Evolutionary conservation across 2,329 filamentous ascomycete genomes (phyloP), one percentile per base, ranked within the genome.

Genomic region (Coniochaeta sp.): DNA sequence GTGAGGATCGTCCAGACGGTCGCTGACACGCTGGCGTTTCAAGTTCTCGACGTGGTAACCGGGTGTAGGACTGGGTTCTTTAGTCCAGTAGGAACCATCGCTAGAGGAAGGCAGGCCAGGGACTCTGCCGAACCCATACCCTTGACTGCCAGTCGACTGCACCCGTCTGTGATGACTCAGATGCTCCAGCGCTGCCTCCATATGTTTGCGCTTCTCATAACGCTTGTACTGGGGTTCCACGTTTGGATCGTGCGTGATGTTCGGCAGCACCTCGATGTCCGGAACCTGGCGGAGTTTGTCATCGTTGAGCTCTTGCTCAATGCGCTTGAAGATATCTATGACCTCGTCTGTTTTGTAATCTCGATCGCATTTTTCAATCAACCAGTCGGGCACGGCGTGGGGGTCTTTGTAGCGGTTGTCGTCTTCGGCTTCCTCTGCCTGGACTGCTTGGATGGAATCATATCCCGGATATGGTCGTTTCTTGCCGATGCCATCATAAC

Each of bases 401-500:
- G 47, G 47, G 12, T 26, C 22, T n/a, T 52, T 52, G 47, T 30
- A 52, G 42, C 38, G 38, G 7, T 22, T 9, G 19, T 24, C 4
- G 19, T 2, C 42, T 14, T 22, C 42, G 42, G 3, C 22, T 22
- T 40, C 38, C 17, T n/a, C 3, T 17, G 16, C 38, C 38, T n/a
- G 4, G 16, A 16, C 24, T n/a, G n/a, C n/a, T n/a, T n/a, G n/a
- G n/a, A n/a, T n/a, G n/a, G n/a, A n/a, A 68, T 72, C 30, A 24
- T 24, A 47, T 73, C 73, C 14, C 74, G 72, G 5, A 64, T 28
- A 28, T 17, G 61, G 64, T 36, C 70, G 71, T 65, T 73, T 76
- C 61, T 66, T 71, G 52, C 59, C 44, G 24, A 14, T 4, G 54
- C 60, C 54, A 19, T 61, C 58, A 6, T 62, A 12, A 4, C 22